Percentiles rank a stretch among this genome's conserved stretches.
Conservation (phyloP, 176 grass and related monocot genomes). For the Aegilops sharonensis region DNA sequence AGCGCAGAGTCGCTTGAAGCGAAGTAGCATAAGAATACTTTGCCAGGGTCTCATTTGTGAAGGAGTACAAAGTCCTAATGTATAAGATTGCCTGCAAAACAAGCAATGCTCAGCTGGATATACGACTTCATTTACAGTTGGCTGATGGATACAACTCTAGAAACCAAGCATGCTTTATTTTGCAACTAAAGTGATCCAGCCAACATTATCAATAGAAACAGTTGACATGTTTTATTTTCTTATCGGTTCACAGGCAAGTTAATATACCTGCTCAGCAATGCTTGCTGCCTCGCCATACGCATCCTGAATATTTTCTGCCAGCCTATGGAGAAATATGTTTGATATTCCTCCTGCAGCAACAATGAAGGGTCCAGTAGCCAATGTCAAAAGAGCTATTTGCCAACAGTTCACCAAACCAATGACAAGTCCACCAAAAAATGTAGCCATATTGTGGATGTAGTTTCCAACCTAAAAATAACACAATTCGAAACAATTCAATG, state of each 20-base stretch:
- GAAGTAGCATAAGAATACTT: conserved; percentile 99
- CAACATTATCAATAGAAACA: not conserved
- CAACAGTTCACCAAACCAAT: conserved; percentile 97
- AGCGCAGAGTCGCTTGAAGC: conserved; percentile 94
- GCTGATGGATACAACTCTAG: not conserved
- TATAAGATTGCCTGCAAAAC: conserved; percentile 87
- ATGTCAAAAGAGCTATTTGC: conserved; percentile 91
- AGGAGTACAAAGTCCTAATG: conserved; percentile 86
- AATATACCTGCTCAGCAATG: conserved; percentile 94
- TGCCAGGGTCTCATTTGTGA: conserved; percentile 93
- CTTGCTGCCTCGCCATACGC: conserved; percentile 98
- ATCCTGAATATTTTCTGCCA: conserved; percentile 99
- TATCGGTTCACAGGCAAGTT: not conserved
- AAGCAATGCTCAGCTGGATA: not conserved
- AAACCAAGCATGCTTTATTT: not conserved
- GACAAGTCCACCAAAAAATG: conserved; percentile 89
- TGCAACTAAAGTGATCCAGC: not conserved
- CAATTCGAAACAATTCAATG: not conserved
- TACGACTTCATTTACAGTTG: not conserved
- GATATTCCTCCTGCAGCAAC: conserved; percentile 99
- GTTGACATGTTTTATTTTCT: not conserved
- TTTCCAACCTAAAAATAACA: conserved; percentile 73
- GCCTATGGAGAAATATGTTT: conserved; percentile 98
- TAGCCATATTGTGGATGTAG: conserved; percentile 99
- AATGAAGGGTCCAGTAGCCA: conserved; percentile 96